A percentile compares a stretch with the other conserved stretches of the same genome.
These are phyloP conservation scores for Phytophthora cactorum DNA, from an alignment of 352 stramenopile species.

Conservation along the genomic window DNA sequence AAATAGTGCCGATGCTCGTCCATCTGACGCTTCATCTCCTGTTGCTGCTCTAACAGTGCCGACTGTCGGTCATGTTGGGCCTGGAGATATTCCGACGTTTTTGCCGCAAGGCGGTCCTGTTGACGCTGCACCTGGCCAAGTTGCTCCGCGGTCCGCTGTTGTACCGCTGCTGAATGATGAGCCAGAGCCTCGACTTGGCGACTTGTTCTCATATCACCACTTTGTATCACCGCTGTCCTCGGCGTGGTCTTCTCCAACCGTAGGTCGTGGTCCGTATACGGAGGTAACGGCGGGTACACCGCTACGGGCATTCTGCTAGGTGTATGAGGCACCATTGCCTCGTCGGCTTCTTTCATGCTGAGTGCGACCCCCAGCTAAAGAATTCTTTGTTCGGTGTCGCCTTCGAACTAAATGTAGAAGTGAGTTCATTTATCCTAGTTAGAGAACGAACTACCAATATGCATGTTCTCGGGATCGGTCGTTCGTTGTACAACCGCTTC, in stretches of 20 bases:
- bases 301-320: neutral
- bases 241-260: neutral
- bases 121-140: conserved; percentile 3
- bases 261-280: neutral
- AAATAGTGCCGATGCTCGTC: neutral
- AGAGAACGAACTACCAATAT: neutral
- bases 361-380: conserved; percentile 2
- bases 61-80: conserved; percentile 8
- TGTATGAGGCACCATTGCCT: neutral
- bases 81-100: conserved; percentile 17
- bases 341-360: conserved; percentile 6
- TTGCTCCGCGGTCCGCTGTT: conserved; percentile 13
- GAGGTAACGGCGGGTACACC: neutral
- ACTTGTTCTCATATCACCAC: neutral
- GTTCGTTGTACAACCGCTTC: neutral
- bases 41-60: neutral
- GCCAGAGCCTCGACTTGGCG: conserved; percentile 19
- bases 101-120: neutral
- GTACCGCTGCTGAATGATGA: conserved; percentile 10
- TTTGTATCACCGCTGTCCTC: neutral
- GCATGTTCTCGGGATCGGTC: neutral
- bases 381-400: conserved; percentile 3
- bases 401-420: neutral
- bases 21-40: neutral
- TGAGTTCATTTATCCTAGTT: neutral